phyloP scores from a whole-genome alignment of 2,329 filamentous ascomycete genomes.

The Talaromyces marneffei region DNA sequence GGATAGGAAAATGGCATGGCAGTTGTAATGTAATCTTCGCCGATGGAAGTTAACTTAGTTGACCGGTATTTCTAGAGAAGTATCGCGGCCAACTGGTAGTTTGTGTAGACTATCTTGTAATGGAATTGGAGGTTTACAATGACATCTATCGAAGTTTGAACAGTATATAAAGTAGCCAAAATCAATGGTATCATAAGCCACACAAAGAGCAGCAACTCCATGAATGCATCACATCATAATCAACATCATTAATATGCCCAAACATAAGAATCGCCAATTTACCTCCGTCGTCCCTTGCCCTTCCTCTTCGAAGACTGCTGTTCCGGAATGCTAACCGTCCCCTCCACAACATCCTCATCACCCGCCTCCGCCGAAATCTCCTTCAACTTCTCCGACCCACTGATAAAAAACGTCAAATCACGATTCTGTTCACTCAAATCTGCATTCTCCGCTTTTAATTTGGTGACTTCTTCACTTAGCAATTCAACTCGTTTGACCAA shows the following conservation, averaged over 20 bases:
- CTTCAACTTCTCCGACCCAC: slow-evolving; percentile 71
- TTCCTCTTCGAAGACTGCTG: slow-evolving; percentile 43
- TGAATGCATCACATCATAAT: neutral
- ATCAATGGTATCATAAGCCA: slow-evolving; percentile 4
- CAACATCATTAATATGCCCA: neutral
- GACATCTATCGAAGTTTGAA: neutral
- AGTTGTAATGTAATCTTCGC: neutral
- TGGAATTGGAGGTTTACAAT: too few species aligned
- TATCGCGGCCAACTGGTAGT: too few species aligned
- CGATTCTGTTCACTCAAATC: slow-evolving; percentile 82
- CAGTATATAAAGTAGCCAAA: neutral
- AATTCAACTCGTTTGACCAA: slow-evolving; percentile 73
- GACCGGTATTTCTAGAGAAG: neutral
- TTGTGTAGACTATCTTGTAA: too few species aligned
- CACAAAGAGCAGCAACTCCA: neutral
- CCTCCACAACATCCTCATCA: slow-evolving; percentile 65
- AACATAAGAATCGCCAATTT: neutral
- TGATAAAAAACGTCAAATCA: slow-evolving; percentile 83
- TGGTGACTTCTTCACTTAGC: slow-evolving; percentile 53
- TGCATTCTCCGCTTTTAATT: slow-evolving; percentile 55
- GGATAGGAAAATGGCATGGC: neutral
- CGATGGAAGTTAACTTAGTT: neutral
- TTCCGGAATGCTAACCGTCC: slow-evolving; percentile 62
- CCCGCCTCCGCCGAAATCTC: slow-evolving; percentile 43
- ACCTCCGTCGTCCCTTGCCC: slow-evolving; percentile 26